These are phyloP conservation scores for Pleurotus tuber-regium DNA, from an alignment of 768 basidiomycete genomes.

Conservation along the genomic window DNA sequence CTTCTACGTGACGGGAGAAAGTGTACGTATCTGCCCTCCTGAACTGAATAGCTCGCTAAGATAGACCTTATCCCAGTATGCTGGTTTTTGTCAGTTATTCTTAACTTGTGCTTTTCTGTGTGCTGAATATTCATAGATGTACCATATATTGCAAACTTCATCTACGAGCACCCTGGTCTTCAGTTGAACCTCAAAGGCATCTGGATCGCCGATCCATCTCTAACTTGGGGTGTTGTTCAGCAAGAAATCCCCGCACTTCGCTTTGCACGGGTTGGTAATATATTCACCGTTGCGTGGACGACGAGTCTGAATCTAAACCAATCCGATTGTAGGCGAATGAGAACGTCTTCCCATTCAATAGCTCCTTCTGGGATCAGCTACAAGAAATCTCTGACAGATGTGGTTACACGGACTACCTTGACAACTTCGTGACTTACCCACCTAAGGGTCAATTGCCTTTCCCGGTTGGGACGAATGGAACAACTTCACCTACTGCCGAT, in stretches of 20 bases:
- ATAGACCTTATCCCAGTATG: slow-evolving; percentile 45
- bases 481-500: slow-evolving; percentile 32
- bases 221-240: slow-evolving; percentile 50
- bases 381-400: slow-evolving; percentile 52
- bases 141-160: slow-evolving; percentile 66
- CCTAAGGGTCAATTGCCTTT: slow-evolving; percentile 62
- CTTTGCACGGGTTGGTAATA: slow-evolving; percentile 44
- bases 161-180: slow-evolving; percentile 63
- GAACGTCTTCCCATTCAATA: slow-evolving; percentile 60
- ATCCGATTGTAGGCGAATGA: slow-evolving; percentile 53
- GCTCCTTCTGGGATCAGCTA: slow-evolving; percentile 49
- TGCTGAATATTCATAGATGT: slow-evolving; percentile 23
- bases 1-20: slow-evolving; percentile 63
- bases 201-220: slow-evolving; percentile 56
- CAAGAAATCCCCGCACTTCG: slow-evolving; percentile 64
- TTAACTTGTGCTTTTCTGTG: neutral
- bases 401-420: slow-evolving; percentile 59
- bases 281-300: too few species aligned
- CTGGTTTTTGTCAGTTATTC: slow-evolving; percentile 55
- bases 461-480: slow-evolving; percentile 46
- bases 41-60: neutral
- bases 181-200: slow-evolving; percentile 54
- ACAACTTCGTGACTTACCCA: slow-evolving; percentile 62
- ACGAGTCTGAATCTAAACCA: too few species aligned
- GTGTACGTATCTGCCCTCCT: slow-evolving; percentile 39